A percentile compares a stretch with the other conserved stretches of the same genome.
Evolutionary conservation across 805 yeast species (phyloP).

Genomic region (Nakazawaea siamensis): DNA sequence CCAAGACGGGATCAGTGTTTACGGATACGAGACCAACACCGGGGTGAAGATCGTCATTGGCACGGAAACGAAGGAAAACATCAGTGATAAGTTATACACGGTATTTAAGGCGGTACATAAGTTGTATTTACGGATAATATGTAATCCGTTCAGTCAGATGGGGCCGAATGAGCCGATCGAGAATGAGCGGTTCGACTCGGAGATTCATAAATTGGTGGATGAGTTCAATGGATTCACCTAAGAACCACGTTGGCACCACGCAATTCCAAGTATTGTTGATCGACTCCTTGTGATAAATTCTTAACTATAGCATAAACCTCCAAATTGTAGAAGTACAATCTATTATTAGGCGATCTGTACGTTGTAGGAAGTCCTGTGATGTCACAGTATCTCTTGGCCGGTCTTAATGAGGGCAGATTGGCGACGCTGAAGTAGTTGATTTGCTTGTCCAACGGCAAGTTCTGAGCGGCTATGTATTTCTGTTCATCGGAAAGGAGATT

Average conservation of each 20-base stretch:
- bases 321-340: slow-evolving; percentile 70
- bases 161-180: slow-evolving; percentile 20
- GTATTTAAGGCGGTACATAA: slow-evolving; percentile 38
- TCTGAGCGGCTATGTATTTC: slow-evolving; percentile 39
- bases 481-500: slow-evolving; percentile 75
- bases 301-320: slow-evolving; percentile 76
- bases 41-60: slow-evolving; percentile 64
- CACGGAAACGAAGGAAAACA: slow-evolving; percentile 24
- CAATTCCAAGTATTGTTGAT: slow-evolving; percentile 83
- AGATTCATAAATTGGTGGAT: slow-evolving; percentile 13
- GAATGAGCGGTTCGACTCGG: slow-evolving; percentile 20
- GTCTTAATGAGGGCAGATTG: slow-evolving; percentile 84
- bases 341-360: slow-evolving; percentile 69
- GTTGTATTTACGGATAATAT: slow-evolving; percentile 44
- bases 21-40: slow-evolving; percentile 61
- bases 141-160: slow-evolving; percentile 53
- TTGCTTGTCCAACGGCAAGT: slow-evolving; percentile 31
- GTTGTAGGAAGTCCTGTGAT: slow-evolving; percentile 80
- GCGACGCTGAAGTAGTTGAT: slow-evolving; percentile 65
- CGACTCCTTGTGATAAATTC: slow-evolving; percentile 82
- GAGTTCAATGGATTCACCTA: slow-evolving; percentile 28
- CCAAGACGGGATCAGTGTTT: slow-evolving; percentile 60
- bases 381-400: slow-evolving; percentile 83
- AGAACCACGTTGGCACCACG: slow-evolving; percentile 85
- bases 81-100: slow-evolving; percentile 16